phyloP scores from a whole-genome alignment of 2,329 filamentous ascomycete genomes.

The Botryotinia convoluta region DNA sequence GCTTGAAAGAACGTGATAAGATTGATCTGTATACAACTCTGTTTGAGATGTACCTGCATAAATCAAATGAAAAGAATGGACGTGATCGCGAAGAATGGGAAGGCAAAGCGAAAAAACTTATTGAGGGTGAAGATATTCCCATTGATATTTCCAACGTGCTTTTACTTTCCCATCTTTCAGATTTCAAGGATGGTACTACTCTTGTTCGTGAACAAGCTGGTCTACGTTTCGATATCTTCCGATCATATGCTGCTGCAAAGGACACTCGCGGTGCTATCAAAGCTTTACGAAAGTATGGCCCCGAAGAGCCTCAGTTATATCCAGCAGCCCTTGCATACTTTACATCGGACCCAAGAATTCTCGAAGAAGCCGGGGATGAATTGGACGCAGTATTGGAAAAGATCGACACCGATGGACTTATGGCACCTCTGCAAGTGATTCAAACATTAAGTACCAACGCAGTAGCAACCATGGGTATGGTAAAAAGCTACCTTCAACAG shows the following conservation, averaged over 20 bases:
- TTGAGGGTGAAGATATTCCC: slow-evolving; percentile 74
- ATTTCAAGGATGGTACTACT: slow-evolving; percentile 86
- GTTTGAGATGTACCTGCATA: slow-evolving; percentile 97
- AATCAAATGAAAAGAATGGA: slow-evolving; percentile 72
- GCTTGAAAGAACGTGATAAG: slow-evolving; percentile 70
- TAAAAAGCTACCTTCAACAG: slow-evolving; percentile 85
- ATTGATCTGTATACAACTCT: slow-evolving; percentile 89
- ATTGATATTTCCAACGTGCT: slow-evolving; percentile 96
- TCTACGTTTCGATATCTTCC: slow-evolving; percentile 90
- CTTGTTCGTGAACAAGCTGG: slow-evolving; percentile 93
- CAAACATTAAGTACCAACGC: slow-evolving; percentile 78
- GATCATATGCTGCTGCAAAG: slow-evolving; percentile 88
- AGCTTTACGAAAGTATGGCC: slow-evolving; percentile 86
- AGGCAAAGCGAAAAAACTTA: slow-evolving; percentile 81
- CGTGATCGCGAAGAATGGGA: slow-evolving; percentile 79
- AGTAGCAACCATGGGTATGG: slow-evolving; percentile 95
- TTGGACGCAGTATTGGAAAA: slow-evolving; percentile 75
- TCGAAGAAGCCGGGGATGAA: slow-evolving; percentile 86
- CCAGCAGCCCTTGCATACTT: slow-evolving; percentile 91
- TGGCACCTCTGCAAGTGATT: slow-evolving; percentile 95
- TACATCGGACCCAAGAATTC: slow-evolving; percentile 75
- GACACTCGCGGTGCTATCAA: slow-evolving; percentile 89
- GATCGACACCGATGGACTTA: slow-evolving; percentile 85
- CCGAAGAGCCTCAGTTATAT: slow-evolving; percentile 87
- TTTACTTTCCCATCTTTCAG: slow-evolving; percentile 84